Evolutionary conservation across 257 asterid species (phyloP), one percentile per base, ranked within the genome.

Genomic region (Ehretia macrophylla): DNA sequence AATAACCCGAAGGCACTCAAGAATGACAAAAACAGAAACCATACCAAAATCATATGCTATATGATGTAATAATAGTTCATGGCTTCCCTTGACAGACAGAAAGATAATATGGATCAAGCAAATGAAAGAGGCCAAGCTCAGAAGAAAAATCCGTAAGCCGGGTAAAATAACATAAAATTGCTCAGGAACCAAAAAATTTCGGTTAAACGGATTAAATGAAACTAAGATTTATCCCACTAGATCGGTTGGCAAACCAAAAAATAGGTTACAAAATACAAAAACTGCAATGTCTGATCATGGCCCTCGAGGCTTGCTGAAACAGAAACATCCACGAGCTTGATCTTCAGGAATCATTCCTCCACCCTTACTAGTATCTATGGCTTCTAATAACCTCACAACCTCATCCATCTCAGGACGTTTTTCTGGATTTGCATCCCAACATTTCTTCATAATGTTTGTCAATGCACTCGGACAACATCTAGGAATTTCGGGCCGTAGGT

Each of bases 341-440:
- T 68, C 86, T 6, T 74, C 77, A 0, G 85, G 89, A 58, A 77
- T 63, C 84, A 83, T 83, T 16, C 84, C 86, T 10, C 90, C 90
- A 50, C 86, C 90, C 35, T 77, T 74, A 62, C 78, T 72, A 4
- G 83, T 76, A 60, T 77, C 85, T 51, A 79, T 71, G 54, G 71
- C 83, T 68, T 79, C 85, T 23, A 82, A 17, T 64, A 79, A 51
- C 61, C 56, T 62, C 9, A 82, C 86, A n/a, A 72, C 84, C 70
- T 79, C 84, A 9, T 83, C 84, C 86, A 83, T 79, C 50, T 70
- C 89, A 0, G 82, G 86, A 17, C 86, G 77, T 11, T 65, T 68
- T 37, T 79, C 74, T 4, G 84, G 84, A n/a, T 75, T 78, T 20
- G 74, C 75, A 14, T 69, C 75, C 90, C 83, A 83, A 38, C 85